phyloP scores from a whole-genome alignment of 2,329 filamentous ascomycete genomes.

The Fusarium duplospermum region DNA sequence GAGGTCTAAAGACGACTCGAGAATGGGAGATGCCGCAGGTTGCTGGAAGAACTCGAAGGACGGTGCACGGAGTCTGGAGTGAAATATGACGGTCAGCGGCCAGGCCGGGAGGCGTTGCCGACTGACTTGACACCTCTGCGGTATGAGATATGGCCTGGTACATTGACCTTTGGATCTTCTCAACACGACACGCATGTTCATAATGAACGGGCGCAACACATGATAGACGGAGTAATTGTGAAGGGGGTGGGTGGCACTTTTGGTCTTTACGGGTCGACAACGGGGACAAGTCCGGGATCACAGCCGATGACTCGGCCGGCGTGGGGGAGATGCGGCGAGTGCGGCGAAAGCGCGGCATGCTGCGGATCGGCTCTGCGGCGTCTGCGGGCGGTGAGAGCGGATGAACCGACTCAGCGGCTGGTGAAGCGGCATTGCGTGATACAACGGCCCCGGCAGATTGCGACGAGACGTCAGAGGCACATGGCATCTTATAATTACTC shows the following conservation, averaged over 20 bases:
- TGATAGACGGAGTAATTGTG: conserved; percentile 30
- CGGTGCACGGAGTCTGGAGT: conserved; percentile 4
- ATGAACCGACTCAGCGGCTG: conserved; percentile 29
- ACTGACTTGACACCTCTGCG: conserved; percentile 9
- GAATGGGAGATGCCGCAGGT: conserved; percentile 13
- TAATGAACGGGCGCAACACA: conserved; percentile 15
- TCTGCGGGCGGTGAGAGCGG: conserved; percentile 28
- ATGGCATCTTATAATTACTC: conserved; percentile 14
- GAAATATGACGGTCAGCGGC: conserved; percentile 15
- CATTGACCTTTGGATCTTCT: conserved; percentile 2
- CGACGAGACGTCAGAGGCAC: conserved; percentile 25
- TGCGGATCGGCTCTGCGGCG: conserved; percentile 18
- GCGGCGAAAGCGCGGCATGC: conserved; percentile 44
- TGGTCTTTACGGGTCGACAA: conserved; percentile 13
- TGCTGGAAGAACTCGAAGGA: conserved; percentile 1
- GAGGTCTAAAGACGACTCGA: conserved; percentile 44
- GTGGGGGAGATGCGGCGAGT: conserved; percentile 39
- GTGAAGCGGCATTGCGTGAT: conserved; percentile 42
- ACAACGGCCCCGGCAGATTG: conserved; percentile 28
- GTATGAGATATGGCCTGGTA: conserved; percentile 10
- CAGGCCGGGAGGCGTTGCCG: conserved; percentile 11
- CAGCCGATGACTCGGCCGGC: conserved; percentile 33
- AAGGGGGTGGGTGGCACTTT: conserved; percentile 5
- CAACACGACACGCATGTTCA: conserved; percentile 22
- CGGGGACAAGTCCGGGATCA: conserved; percentile 28